phyloP scores from a whole-genome alignment of 1,284 basidiomycete genomes.

The Fistulina hepatica region DNA sequence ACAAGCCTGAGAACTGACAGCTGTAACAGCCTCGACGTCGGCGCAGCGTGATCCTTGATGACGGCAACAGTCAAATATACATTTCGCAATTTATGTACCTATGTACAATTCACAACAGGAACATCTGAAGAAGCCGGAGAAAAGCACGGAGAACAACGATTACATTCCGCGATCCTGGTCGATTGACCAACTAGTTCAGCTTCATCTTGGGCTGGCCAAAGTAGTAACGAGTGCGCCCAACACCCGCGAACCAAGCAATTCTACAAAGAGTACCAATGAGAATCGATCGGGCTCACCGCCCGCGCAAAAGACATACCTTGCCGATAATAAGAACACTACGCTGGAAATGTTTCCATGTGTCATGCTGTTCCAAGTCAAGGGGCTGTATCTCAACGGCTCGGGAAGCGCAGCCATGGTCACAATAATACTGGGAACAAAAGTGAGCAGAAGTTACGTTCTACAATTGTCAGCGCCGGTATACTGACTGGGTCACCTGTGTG shows the following conservation, averaged over 20 bases:
- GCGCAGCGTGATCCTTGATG: too few relatives aligned
- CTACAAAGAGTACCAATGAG: slow-evolving; percentile 24
- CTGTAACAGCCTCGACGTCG: too few relatives aligned
- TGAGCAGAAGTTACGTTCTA: slow-evolving; percentile 9
- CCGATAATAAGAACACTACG: slow-evolving; percentile 41
- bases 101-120: too few relatives aligned
- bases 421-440: slow-evolving; percentile 39
- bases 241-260: slow-evolving; percentile 54
- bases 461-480: slow-evolving; percentile 8
- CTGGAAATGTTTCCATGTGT: slow-evolving; percentile 68
- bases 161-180: too few relatives aligned
- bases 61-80: too few relatives aligned
- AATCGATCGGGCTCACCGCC: slow-evolving; percentile 1
- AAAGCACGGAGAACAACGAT: too few relatives aligned
- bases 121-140: too few relatives aligned
- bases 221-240: slow-evolving; percentile 50
- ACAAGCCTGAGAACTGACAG: too few relatives aligned
- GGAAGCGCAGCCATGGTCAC: slow-evolving; percentile 51
- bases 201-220: slow-evolving; percentile 28
- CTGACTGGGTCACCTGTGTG: slow-evolving; percentile 41
- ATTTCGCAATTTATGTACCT: too few relatives aligned
- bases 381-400: slow-evolving; percentile 37
- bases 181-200: too few relatives aligned
- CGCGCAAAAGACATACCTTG: slow-evolving; percentile 32
- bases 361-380: slow-evolving; percentile 52